Evolutionary conservation across 2,329 filamentous ascomycete species (phyloP), one percentile per base, ranked within the genome.

Genomic region (Fusarium paranaense): DNA sequence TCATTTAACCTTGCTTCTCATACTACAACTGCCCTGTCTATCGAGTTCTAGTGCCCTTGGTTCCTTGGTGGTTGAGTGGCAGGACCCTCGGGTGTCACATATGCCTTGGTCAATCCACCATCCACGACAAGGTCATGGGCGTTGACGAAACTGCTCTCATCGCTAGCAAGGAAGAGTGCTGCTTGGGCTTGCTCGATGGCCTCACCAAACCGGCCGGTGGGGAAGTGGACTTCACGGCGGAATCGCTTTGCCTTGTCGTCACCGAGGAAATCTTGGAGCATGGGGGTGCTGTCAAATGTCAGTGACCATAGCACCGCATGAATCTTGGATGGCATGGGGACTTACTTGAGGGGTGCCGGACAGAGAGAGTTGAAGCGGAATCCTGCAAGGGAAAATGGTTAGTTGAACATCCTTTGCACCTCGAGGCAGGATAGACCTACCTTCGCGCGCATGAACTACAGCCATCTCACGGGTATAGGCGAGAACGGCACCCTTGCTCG

Each of bases 401-500:
- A 45, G n/a, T 4, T 6, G 3, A 14, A 45, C 14, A 10, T 6
- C 38, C 6, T 20, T 40, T 27, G 40, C 10, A 7, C 1, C 40
- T 45, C 5, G 6, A 45, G 6, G 20, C 14, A 20, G 32, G n/a
- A 20, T 10, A 5, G n/a, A 25, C 32, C 6, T 6, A 57, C 52
- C 52, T 57, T 57, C 52, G 2, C 52, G 52, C 1, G 52, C 52
- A 33, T 57, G 52, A 37, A 57, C 32, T 10, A 57, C 11, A 9
- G 52, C 52, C 18, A 57, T 32, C 32, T 57, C 52, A 1, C 52
- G 52, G n/a, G 52, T 57, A 14, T 16, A 33, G 11, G 52, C 52
- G 10, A 57, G 52, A 3, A 95, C 93, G 0, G 93, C 93, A 50
- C 93, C 93, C 83, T 95, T 95, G 80, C 90, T 93, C 6, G 93